Evolutionary conservation across 2,329 filamentous ascomycete species (phyloP).

Genomic region (Samsoniella hepiali): DNA sequence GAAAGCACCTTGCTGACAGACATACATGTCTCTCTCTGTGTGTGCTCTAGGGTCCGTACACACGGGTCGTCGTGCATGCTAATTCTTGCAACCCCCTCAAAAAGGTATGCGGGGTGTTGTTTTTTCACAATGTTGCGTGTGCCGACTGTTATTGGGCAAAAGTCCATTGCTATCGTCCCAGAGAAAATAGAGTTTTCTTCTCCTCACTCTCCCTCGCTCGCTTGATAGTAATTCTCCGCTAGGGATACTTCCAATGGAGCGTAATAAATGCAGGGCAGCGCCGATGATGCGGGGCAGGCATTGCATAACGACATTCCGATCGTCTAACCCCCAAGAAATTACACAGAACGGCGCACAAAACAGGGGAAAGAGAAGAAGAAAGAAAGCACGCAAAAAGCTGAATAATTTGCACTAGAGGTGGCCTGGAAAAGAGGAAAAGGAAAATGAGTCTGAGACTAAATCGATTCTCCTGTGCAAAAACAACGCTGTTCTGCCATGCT

Average conservation of each 20-base stretch:
- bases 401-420: no score
- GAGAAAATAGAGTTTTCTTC: no score
- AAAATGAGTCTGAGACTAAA: no score
- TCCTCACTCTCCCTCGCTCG: not conserved
- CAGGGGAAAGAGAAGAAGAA: not conserved
- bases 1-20: not conserved
- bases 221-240: not conserved
- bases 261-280: not conserved
- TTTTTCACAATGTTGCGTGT: not conserved
- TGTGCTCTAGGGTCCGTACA: no score
- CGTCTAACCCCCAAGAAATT: not conserved
- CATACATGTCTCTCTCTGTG: not conserved
- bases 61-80: no score
- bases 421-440: no score
- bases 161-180: no score
- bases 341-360: not conserved
- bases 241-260: not conserved
- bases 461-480: no score
- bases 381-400: not conserved
- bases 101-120: no score
- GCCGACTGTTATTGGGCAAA: not conserved
- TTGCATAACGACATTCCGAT: not conserved
- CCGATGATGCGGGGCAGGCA: conserved; percentile 3
- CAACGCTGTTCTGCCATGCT: no score
- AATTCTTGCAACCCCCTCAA: no score